Evolutionary conservation across 805 yeast genomes (phyloP).

Genomic region (Kurtzmaniella cleridarum): DNA sequence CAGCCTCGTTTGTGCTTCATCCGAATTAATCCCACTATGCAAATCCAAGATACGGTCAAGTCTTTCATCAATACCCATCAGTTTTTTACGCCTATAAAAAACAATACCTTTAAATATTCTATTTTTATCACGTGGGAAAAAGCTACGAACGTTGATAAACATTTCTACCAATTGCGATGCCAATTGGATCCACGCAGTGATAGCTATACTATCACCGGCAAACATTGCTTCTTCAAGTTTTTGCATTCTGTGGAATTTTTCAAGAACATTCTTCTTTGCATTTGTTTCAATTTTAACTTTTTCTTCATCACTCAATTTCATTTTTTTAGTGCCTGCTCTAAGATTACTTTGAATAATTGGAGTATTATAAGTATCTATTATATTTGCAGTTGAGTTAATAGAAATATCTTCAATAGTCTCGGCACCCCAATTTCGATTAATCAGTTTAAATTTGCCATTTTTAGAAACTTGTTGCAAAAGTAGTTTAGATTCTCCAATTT

Average conservation of each 20-base stretch:
- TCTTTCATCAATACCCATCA: constrained; percentile 66
- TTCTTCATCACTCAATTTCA: constrained; percentile 38
- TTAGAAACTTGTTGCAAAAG: constrained; percentile 46
- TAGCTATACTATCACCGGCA: constrained; percentile 49
- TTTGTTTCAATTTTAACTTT: constrained; percentile 49
- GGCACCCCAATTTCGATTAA: too few relatives aligned
- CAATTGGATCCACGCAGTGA: constrained; percentile 73
- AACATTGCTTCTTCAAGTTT: constrained; percentile 38
- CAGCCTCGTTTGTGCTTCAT: constrained; percentile 21
- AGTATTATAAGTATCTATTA: too few relatives aligned
- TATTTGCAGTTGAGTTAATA: too few relatives aligned
- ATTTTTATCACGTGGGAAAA: constrained; percentile 73
- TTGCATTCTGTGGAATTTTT: constrained; percentile 49
- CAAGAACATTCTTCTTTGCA: constrained; percentile 53
- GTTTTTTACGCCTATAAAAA: constrained; percentile 53
- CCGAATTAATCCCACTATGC: constrained; percentile 48
- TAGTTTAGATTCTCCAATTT: constrained; percentile 49
- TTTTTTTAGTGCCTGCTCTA: neutral
- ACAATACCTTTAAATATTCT: constrained; percentile 65
- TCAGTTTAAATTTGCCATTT: constrained; percentile 12
- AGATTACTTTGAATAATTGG: too few relatives aligned
- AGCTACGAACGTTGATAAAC: constrained; percentile 69
- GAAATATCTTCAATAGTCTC: too few relatives aligned
- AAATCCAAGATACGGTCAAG: constrained; percentile 62
- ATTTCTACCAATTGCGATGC: constrained; percentile 81